Base-by-base conservation (phyloP, 352 stramenopile species). In the Elongisporangium senticosum region DNA sequence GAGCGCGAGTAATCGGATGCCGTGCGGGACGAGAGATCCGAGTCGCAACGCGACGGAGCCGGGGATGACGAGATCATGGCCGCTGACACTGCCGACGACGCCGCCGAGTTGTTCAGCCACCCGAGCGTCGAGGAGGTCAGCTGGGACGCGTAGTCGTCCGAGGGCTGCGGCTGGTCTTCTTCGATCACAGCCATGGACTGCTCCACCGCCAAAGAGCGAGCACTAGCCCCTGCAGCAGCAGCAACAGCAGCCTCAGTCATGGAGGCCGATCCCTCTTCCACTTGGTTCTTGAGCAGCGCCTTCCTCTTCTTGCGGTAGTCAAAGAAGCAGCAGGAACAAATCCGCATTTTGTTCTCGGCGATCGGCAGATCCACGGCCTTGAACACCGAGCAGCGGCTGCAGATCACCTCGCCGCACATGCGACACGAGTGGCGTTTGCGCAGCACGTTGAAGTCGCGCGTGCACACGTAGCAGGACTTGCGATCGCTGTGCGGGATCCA, bases 351-450 rank as follows among this genome's bases (percentile, higher is more conserved):
- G 59, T 68, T 81, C 50, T 83, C 76, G 52, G 82, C 52, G 15
- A 89, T 63, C 0, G 77, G 81, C 17, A 89, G 60, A 62, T 82
- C 75, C 26, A 90, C 83, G 49, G 67, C 61, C 33, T 81, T 81
- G 62, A 89, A 87, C 20, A 90, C 70, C 8, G 83, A 91, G 58
- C 83, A 93, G 11, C 81, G 75, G 50, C 77, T 82, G 69, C 83
- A 93, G 51, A 93, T 74, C 7, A 91, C 77, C 61, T 91, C 77
- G 8, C 83, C 81, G 28, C 83, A 93, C 81, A 93, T 91, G 55
- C 83, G 83, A 55, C 83, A 93, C 53, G 77, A 83, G 59, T 93
- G 83, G 17, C 83, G 79, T 58, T 91, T 88, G 22, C 83, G 74
- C 8, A 90, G 64, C 10, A 89, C 53, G n/a, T 59, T 68, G 49